Percentiles rank a stretch among this genome's conserved stretches.
Conservation (phyloP, 441 rosid genomes). For the Breynia disticha region DNA sequence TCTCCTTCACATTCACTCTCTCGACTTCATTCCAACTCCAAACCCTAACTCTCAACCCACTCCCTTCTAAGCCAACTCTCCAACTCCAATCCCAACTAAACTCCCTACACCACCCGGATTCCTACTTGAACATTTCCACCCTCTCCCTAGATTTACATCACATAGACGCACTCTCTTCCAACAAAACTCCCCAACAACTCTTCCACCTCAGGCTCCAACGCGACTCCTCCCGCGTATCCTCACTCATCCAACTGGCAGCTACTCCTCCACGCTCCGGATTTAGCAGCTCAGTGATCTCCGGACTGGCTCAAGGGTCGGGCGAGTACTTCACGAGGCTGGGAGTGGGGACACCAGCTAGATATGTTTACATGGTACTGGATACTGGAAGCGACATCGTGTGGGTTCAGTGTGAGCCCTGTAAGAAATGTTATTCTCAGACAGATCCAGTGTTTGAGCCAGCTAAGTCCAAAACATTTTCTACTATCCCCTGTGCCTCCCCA, state of each 20-base stretch:
- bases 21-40: slow-evolving; percentile 25
- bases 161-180: slow-evolving; percentile 42
- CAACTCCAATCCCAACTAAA: slow-evolving; percentile 19
- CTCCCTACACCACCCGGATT: slow-evolving; percentile 8
- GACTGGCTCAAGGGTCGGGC: slow-evolving; percentile 80
- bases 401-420: slow-evolving; percentile 88
- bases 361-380: slow-evolving; percentile 72
- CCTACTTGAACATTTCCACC: slow-evolving; percentile 13
- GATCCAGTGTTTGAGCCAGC: slow-evolving; percentile 75
- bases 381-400: slow-evolving; percentile 94
- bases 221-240: slow-evolving; percentile 44
- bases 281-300: slow-evolving; percentile 73
- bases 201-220: slow-evolving; percentile 52
- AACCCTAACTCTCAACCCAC: slow-evolving; percentile 31
- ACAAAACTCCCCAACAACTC: slow-evolving; percentile 36
- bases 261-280: slow-evolving; percentile 34
- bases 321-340: slow-evolving; percentile 91
- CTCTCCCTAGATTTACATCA: slow-evolving; percentile 42
- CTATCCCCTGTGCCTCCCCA: slow-evolving; percentile 51
- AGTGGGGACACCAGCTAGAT: slow-evolving; percentile 72
- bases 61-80: slow-evolving; percentile 33
- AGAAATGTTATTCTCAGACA: slow-evolving; percentile 65
- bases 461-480: slow-evolving; percentile 44
- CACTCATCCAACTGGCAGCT: slow-evolving; percentile 21
- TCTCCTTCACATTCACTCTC: not conserved